Conservation (phyloP, 1,284 basidiomycete species). For the Leucoagaricus sp. region DNA sequence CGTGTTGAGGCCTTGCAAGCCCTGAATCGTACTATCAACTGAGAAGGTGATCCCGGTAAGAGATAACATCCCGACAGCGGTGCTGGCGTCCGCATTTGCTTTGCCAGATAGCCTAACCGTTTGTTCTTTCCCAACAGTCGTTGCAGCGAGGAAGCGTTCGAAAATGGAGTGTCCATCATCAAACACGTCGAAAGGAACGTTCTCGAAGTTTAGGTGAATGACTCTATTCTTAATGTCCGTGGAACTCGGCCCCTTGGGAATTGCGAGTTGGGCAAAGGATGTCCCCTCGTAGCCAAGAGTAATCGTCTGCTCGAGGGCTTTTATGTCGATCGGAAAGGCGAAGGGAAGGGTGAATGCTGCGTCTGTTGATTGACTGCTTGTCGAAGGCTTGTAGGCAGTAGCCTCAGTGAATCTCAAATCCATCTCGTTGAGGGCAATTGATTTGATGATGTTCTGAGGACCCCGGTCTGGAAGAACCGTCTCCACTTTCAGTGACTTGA, state of each 20-base stretch:
- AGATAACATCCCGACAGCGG: constrained; percentile 72
- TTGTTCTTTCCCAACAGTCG: constrained; percentile 52
- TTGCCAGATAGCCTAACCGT: constrained; percentile 59
- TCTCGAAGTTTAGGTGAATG: constrained; percentile 62
- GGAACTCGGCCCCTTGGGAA: constrained; percentile 59
- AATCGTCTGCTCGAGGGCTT: constrained; percentile 62
- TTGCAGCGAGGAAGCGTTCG: constrained; percentile 67
- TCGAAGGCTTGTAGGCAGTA: constrained; percentile 57
- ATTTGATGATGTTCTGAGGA: constrained; percentile 64
- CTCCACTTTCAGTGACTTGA: constrained; percentile 62
- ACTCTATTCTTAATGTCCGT: constrained; percentile 68
- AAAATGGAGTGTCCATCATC: constrained; percentile 55
- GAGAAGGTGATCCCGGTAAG: constrained; percentile 63
- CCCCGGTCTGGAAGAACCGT: constrained; percentile 71
- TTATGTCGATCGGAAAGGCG: constrained; percentile 68
- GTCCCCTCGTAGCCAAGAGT: constrained; percentile 55
- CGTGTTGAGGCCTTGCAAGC: constrained; percentile 68
- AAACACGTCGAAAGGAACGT: constrained; percentile 64
- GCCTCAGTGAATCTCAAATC: constrained; percentile 60
- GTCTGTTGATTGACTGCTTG: constrained; percentile 61
- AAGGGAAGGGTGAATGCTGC: constrained; percentile 73
- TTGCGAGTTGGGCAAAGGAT: constrained; percentile 61
- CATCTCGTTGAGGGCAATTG: constrained; percentile 65
- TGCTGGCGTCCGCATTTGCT: constrained; percentile 63
- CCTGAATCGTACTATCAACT: constrained; percentile 62